phyloP scores from a whole-genome alignment of 164 flowering plant genomes.

The Brasenia schreberi region DNA sequence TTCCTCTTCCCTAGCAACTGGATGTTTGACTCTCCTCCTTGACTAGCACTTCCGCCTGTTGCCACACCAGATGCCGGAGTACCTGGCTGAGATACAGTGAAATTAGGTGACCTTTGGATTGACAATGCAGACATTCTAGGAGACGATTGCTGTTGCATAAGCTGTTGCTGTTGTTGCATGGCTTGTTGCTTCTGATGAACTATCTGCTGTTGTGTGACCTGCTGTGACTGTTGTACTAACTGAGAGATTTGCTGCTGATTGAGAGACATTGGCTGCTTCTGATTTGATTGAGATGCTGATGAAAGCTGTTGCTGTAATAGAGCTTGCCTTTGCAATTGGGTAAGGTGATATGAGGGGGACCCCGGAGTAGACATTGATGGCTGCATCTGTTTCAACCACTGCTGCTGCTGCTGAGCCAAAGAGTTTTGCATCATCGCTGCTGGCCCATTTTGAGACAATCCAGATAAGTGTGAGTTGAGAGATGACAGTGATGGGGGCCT shows the following conservation, averaged over 20 bases:
- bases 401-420: conserved; percentile 40
- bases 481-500: conserved; percentile 60
- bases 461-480: conserved; percentile 60
- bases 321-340: conserved; percentile 27
- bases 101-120: conserved; percentile 71
- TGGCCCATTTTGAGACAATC: conserved; percentile 72
- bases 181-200: conserved; percentile 25
- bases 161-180: conserved; percentile 29
- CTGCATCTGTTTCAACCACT: conserved; percentile 70
- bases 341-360: conserved; percentile 59
- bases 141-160: conserved; percentile 34
- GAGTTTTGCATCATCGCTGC: conserved; percentile 55
- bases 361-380: conserved; percentile 56
- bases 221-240: conserved; percentile 16
- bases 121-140: conserved; percentile 49
- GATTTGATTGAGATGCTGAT: conserved; percentile 40
- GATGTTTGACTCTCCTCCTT: conserved; percentile 81
- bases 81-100: conserved; percentile 89
- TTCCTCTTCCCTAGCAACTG: conserved; percentile 93
- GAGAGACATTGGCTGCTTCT: conserved; percentile 39
- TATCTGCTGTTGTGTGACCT: conserved; percentile 26
- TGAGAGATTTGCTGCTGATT: conserved; percentile 47
- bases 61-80: conserved; percentile 82
- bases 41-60: conserved; percentile 93
- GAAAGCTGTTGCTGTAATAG: conserved; percentile 63